phyloP scores from a whole-genome alignment of 106 monocot genomes.

The Dendrobium nobile region DNA sequence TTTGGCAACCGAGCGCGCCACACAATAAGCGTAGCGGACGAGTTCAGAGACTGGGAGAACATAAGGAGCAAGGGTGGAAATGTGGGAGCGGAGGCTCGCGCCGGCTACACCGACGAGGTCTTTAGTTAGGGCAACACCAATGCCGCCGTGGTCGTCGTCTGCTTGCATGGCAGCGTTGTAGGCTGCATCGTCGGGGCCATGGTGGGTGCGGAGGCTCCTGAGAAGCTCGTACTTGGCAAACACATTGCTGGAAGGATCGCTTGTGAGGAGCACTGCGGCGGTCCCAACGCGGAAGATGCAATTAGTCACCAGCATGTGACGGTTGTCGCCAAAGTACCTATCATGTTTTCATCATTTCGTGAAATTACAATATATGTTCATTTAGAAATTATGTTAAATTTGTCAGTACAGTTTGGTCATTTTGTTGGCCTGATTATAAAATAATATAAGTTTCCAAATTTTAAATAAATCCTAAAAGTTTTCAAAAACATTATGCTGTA shows the following conservation, averaged over 20 bases:
- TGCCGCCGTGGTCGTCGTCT: constrained; percentile 27
- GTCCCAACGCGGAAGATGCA: constrained; percentile 58
- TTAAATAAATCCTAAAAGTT: too few relatives aligned
- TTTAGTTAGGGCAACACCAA: constrained; percentile 32
- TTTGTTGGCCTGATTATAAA: too few relatives aligned
- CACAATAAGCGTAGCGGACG: neutral
- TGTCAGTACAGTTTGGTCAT: too few relatives aligned
- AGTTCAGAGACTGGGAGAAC: constrained; percentile 35
- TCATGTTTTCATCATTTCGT: too few relatives aligned
- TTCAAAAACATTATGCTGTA: too few relatives aligned
- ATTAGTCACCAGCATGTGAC: constrained; percentile 61
- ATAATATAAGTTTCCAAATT: too few relatives aligned
- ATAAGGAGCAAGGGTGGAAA: constrained; percentile 25
- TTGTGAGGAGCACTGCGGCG: constrained; percentile 47
- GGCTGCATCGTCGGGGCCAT: constrained; percentile 36
- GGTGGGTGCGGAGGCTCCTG: constrained; percentile 38
- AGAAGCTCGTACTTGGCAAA: constrained; percentile 39
- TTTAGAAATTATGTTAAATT: too few relatives aligned
- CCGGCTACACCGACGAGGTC: constrained; percentile 43
- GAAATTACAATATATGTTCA: too few relatives aligned
- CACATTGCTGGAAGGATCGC: constrained; percentile 13
- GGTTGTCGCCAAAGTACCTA: constrained; percentile 50
- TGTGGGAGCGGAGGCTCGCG: constrained; percentile 22
- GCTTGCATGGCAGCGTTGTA: constrained; percentile 39
- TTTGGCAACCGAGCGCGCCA: neutral